Conservation (phyloP, 208 protist species). For the Acanthamoeba triangularis region DNA sequence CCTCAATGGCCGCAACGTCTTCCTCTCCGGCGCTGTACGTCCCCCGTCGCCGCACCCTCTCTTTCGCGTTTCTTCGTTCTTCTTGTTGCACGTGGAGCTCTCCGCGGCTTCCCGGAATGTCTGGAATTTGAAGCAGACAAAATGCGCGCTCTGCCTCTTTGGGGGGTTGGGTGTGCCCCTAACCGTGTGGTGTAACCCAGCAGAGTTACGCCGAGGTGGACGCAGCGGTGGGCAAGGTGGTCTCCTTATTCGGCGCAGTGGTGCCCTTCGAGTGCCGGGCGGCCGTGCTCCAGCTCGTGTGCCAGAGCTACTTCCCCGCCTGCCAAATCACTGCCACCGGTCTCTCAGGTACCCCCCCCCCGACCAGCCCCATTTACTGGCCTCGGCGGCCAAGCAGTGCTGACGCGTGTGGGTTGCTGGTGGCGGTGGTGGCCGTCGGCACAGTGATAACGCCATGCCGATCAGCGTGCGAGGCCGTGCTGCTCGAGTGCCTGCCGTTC, state of each 20-base stretch:
- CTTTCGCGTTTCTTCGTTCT: background rate
- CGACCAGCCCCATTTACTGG: background rate
- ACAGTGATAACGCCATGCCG: background rate
- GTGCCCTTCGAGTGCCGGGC: background rate
- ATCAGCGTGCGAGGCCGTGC: background rate
- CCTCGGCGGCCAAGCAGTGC: too few species aligned
- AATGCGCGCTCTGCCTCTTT: too few species aligned
- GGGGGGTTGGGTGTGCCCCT: too few species aligned
- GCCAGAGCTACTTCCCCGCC: conserved; percentile 1
- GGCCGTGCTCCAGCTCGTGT: background rate
- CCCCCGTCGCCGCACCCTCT: background rate
- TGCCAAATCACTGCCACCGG: background rate
- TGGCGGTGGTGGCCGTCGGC: background rate
- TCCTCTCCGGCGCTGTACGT: background rate
- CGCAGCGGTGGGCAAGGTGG: background rate
- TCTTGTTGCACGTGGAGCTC: too few species aligned
- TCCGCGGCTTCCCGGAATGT: background rate
- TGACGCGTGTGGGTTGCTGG: background rate
- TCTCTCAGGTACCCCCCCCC: background rate
- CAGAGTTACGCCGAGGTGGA: conserved; percentile 7
- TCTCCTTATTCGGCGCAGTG: background rate
- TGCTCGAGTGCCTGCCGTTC: conserved; percentile 14
- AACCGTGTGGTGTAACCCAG: too few species aligned
- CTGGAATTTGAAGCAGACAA: background rate
- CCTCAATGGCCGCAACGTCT: background rate